A percentile compares a stretch with the other conserved stretches of the same genome.
phyloP scores from a whole-genome alignment of 306 rosid species.

The Vicia villosa region DNA sequence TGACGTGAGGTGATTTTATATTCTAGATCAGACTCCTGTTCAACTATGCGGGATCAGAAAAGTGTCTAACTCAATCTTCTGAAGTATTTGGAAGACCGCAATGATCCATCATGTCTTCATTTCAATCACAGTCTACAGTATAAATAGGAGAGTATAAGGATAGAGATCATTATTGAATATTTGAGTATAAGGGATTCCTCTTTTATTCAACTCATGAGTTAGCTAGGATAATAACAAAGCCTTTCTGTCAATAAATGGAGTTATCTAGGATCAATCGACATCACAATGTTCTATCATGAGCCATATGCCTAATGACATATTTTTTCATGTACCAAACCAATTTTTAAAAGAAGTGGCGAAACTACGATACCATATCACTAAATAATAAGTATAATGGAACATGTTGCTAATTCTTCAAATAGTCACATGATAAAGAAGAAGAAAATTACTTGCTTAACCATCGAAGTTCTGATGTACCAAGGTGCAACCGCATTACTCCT shows the following conservation, averaged over 20 bases:
- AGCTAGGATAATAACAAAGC: too few species aligned
- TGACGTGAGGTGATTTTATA: not conserved
- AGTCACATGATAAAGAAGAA: conserved; percentile 32
- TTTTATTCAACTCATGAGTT: too few species aligned
- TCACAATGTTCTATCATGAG: not conserved
- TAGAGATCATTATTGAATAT: too few species aligned
- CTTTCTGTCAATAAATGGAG: too few species aligned
- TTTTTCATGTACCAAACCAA: not conserved
- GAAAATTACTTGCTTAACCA: conserved; percentile 68
- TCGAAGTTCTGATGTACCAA: conserved; percentile 76
- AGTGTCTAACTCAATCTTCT: not conserved
- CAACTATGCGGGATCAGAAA: not conserved
- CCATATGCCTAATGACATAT: not conserved
- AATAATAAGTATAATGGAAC: conserved; percentile 2
- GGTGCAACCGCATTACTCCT: conserved; percentile 80
- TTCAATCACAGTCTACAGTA: too few species aligned
- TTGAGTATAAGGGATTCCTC: too few species aligned
- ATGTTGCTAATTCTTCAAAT: conserved; percentile 25
- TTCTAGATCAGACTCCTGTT: not conserved
- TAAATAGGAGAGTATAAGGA: too few species aligned
- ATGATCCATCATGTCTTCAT: not conserved
- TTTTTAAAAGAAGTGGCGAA: not conserved
- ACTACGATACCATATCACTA: not conserved
- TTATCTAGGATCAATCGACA: too few species aligned
- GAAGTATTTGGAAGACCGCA: not conserved